Base-by-base conservation (phyloP, 495 filamentous ascomycete species). In the Darksidea phi region DNA sequence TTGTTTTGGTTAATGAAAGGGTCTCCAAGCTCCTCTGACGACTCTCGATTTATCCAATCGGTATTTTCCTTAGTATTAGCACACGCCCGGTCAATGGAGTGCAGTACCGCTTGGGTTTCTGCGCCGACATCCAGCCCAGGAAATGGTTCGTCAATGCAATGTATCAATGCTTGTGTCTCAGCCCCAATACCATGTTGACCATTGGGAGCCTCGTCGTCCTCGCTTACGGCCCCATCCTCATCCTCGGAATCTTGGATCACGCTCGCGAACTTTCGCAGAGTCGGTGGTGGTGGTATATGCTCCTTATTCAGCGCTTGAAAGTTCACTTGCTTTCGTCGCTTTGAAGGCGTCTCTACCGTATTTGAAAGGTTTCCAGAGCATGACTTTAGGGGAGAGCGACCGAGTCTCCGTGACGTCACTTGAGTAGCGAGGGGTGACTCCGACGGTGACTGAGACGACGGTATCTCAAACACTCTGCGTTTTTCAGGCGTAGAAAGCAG, bases 381-480 rank as follows among this genome's bases (percentile, higher is more conserved):
- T 23, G 71, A 61, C 64, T 71, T 64, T 54, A 75, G 46, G 12
- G 73, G 72, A 34, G 69, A 67, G 25, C 67, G 46, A 37, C 25
- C 42, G 8, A 38, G 17, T 24, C 46, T 36, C 26, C 32, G 13
- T 6, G 50, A 26, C n/a, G 61, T 54, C 23, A 51, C 59, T 32
- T 59, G 61, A 12, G 58, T 66, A 12, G 74, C 75, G 15, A 74
- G 42, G 1, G 72, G 71, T 6, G 71, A 67, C 7, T 73, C 72
- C n/a, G 68, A 55, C 10, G 74, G 71, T 18, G 74, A 73, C 48
- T 76, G 74, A 10, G 74, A 76, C 8, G 73, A 76, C 13, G 71
- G 71, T 24, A 76, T 69, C 45, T 73, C 72, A 17, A 51, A 64
- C 45, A 63, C 45, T 34, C 62, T 52, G 20, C 47, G 59, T 49